phyloP scores from a whole-genome alignment of 140 eudicot species.

The Flaveria floridana region DNA sequence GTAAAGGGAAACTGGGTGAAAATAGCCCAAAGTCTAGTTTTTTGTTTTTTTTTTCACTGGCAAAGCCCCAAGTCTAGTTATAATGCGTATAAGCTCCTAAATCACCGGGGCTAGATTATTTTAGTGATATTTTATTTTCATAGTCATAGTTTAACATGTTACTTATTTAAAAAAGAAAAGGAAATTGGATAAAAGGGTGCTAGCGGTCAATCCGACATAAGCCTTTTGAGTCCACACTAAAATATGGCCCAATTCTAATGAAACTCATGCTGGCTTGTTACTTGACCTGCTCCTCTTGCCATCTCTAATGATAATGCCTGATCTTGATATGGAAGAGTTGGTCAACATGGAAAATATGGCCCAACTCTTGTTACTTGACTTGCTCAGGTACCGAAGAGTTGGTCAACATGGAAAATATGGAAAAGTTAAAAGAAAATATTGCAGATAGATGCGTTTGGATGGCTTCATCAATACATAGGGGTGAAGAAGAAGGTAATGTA shows the following conservation, averaged over 20 bases:
- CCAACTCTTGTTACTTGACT: too few species aligned
- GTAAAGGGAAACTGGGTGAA: background rate
- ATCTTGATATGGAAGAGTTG: slow-evolving; percentile 38
- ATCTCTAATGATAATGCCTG: background rate
- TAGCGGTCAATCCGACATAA: background rate
- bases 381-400: slow-evolving; percentile 53
- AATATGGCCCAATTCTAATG: background rate
- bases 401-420: slow-evolving; percentile 33
- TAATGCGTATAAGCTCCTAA: background rate
- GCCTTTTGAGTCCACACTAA: background rate
- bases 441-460: slow-evolving; percentile 74
- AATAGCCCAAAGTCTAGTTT: background rate
- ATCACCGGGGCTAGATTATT: background rate
- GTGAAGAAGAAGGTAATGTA: slow-evolving; percentile 78
- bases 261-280: background rate
- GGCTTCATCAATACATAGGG: slow-evolving; percentile 94
- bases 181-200: background rate
- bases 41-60: too few species aligned
- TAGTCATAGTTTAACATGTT: background rate
- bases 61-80: background rate
- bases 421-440: slow-evolving; percentile 48
- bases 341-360: slow-evolving; percentile 32
- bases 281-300: background rate
- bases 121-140: background rate
- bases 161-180: background rate